These are phyloP conservation scores for Melaleuca alternifolia DNA, from an alignment of 345 rosid genomes.

Conservation along the genomic window DNA sequence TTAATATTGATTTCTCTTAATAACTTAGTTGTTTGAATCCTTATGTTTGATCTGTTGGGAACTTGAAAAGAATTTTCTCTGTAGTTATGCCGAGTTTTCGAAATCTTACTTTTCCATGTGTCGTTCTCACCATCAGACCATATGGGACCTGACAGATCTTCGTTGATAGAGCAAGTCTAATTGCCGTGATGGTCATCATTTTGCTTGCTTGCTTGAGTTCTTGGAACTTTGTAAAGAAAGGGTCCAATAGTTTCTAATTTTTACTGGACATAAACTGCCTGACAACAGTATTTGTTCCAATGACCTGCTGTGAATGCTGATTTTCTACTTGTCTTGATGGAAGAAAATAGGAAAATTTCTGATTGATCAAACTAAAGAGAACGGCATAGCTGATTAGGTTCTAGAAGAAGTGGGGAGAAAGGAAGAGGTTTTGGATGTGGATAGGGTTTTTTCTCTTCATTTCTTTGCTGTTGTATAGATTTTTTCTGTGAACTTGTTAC, in stretches of 20 bases:
- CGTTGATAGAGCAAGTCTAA: not conserved
- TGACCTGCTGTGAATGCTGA: not conserved
- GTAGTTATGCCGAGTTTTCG: not conserved
- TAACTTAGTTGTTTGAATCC: not conserved
- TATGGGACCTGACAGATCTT: not conserved
- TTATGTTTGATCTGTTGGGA: not conserved
- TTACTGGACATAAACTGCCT: not conserved
- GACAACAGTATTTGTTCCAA: not conserved
- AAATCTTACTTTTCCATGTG: not conserved
- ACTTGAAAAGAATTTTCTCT: not conserved
- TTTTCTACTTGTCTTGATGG: not conserved
- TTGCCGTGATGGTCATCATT: not conserved
- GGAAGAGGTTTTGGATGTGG: not conserved
- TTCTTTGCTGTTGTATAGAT: not conserved
- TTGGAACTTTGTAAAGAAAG: not conserved
- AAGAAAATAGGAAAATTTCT: not conserved
- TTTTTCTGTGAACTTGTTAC: not conserved
- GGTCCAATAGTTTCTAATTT: not conserved
- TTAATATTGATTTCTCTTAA: not conserved
- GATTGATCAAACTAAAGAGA: not conserved
- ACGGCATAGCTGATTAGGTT: not conserved
- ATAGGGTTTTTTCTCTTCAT: not conserved
- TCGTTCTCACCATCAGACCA: rapidly evolving
- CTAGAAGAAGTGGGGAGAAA: not conserved
- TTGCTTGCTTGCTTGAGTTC: not conserved